Conservation (phyloP, 306 rosid species). For the Ceratonia siliqua region DNA sequence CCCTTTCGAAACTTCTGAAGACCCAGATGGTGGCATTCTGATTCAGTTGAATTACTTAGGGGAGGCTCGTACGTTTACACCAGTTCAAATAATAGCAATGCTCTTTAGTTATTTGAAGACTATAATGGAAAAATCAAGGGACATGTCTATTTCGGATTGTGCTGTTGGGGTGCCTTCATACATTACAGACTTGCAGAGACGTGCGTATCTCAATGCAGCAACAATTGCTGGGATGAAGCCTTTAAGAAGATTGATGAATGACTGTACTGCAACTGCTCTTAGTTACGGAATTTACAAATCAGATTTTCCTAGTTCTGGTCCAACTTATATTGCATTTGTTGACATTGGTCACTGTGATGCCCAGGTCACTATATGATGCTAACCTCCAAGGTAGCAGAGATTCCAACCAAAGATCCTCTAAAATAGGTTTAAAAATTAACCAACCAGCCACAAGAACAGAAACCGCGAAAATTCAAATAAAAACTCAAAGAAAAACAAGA, state of each 20-base stretch:
- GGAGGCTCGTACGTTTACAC: constrained; percentile 63
- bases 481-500: too few species aligned
- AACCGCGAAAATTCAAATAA: too few species aligned
- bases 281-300: constrained; percentile 91
- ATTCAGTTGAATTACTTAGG: constrained; percentile 66
- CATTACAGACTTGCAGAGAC: constrained; percentile 84
- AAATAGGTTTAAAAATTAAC: too few species aligned
- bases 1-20: constrained; percentile 76
- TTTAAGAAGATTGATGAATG: constrained; percentile 88
- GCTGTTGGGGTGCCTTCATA: constrained; percentile 90
- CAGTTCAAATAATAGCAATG: constrained; percentile 87
- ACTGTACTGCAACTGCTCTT: constrained; percentile 96
- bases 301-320: constrained; percentile 49
- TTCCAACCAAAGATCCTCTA: too few species aligned
- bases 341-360: constrained; percentile 97
- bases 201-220: constrained; percentile 81
- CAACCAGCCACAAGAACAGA: too few species aligned
- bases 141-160: constrained; percentile 68
- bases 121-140: constrained; percentile 69
- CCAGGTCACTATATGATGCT: too few species aligned
- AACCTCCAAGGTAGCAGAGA: too few species aligned
- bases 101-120: constrained; percentile 86
- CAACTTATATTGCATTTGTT: constrained; percentile 68
- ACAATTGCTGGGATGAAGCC: constrained; percentile 83
- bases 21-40: constrained; percentile 74